Percentiles rank a stretch among this genome's conserved stretches.
These are phyloP conservation scores for Prunus campanulata DNA, from an alignment of 306 rosid genomes.

Conservation along the genomic window DNA sequence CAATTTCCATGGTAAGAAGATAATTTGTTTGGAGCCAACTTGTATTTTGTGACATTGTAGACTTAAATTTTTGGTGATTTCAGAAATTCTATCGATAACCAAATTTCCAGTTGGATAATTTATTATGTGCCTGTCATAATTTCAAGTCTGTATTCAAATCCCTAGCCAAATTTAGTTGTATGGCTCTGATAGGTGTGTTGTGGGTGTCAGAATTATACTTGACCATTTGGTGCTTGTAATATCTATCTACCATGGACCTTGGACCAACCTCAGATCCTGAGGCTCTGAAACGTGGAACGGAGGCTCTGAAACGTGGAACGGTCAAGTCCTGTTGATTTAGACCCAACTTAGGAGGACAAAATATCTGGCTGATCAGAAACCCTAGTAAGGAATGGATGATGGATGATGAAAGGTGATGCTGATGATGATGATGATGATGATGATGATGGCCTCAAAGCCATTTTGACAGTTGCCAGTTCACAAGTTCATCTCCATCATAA, in stretches of 20 bases:
- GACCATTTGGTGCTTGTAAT: not conserved
- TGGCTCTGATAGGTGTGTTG: not conserved
- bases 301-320: not conserved
- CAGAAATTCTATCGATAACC: too few species aligned
- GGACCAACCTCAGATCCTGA: slow-evolving; percentile 5
- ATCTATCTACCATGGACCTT: not conserved
- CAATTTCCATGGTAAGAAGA: not conserved
- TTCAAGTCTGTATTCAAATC: not conserved
- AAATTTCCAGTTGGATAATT: too few species aligned
- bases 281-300: not conserved
- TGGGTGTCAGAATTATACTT: not conserved
- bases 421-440: not conserved
- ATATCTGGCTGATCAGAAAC: slow-evolving; percentile 9
- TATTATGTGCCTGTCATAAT: not conserved
- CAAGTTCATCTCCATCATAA: not conserved
- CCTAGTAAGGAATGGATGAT: not conserved
- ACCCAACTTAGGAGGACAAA: not conserved
- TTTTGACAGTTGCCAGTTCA: not conserved
- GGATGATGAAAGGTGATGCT: not conserved
- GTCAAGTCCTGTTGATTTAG: slow-evolving; percentile 9
- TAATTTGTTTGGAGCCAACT: too few species aligned
- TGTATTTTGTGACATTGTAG: too few species aligned
- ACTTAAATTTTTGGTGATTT: too few species aligned
- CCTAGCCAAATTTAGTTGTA: too few species aligned
- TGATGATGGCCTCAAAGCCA: not conserved